Percentiles rank a stretch among this genome's conserved stretches.
These are phyloP conservation scores for Aquilaria malaccensis DNA, from an alignment of 345 rosid genomes.

Conservation along the genomic window DNA sequence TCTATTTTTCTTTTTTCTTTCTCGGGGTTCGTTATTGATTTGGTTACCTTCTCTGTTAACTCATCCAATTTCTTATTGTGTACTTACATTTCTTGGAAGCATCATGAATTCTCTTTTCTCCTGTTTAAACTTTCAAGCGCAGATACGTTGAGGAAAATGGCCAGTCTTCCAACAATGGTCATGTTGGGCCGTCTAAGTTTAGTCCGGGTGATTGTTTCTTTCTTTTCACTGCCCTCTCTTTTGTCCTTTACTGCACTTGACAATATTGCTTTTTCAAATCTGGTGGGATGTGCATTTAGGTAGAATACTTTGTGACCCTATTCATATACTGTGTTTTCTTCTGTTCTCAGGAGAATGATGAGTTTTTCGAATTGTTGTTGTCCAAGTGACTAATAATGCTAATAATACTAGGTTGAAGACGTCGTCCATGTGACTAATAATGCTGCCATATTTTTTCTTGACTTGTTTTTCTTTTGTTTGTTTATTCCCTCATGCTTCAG, in stretches of 20 bases:
- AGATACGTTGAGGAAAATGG: conserved; percentile 61
- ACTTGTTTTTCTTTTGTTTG: too few relatives aligned
- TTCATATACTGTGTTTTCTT: not conserved
- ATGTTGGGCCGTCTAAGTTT: conserved; percentile 76
- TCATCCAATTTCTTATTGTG: too few relatives aligned
- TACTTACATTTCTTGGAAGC: not conserved
- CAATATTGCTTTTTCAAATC: not conserved
- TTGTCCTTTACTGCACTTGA: not conserved
- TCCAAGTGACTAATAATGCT: too few relatives aligned
- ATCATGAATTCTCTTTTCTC: not conserved
- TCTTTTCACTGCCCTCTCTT: not conserved
- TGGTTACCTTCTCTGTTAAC: too few relatives aligned
- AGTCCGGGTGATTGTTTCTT: conserved; percentile 47
- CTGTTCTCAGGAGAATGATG: conserved; percentile 83
- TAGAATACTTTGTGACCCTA: not conserved
- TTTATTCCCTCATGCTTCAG: too few relatives aligned
- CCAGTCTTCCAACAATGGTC: conserved; percentile 41
- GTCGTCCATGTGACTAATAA: too few relatives aligned
- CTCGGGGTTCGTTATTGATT: too few relatives aligned
- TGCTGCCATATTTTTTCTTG: too few relatives aligned
- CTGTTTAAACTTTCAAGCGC: conserved; percentile 10
- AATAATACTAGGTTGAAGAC: too few relatives aligned
- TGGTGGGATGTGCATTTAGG: not conserved
- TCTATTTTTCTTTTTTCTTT: too few relatives aligned
- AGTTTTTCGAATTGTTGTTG: conserved; percentile 89